Percentiles rank a stretch among this genome's conserved stretches.
Conservation (phyloP, 225 moss, liverwort and hornwort genomes). For the Neckera pumila region DNA sequence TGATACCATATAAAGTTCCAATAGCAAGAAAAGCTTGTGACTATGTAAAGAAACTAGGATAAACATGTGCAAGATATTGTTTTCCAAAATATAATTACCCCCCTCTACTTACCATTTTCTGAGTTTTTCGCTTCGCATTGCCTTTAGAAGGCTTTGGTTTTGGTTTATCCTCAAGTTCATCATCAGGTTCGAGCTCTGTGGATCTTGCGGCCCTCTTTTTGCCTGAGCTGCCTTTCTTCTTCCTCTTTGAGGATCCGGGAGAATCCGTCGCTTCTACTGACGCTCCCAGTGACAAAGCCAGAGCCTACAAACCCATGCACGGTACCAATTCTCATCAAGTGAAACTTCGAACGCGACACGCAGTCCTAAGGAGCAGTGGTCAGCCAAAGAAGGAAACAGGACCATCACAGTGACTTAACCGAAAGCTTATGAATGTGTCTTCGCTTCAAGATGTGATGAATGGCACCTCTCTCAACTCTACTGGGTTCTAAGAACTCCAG, state of each 20-base stretch:
- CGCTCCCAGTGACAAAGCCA: constrained; percentile 31
- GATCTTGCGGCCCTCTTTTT: constrained; percentile 5
- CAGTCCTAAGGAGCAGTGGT: background rate
- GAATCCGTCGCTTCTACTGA: background rate
- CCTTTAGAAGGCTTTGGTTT: background rate
- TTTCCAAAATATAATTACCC: background rate
- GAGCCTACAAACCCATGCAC: constrained; percentile 25
- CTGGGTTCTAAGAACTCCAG: background rate
- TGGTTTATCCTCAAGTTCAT: constrained; percentile 3
- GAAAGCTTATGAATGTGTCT: background rate
- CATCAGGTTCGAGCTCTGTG: background rate
- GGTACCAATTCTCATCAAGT: background rate
- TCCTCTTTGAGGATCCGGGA: constrained; percentile 11
- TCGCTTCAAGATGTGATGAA: background rate
- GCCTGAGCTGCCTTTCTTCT: constrained; percentile 1
- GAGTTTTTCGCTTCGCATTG: constrained; percentile 21
- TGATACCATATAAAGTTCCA: background rate
- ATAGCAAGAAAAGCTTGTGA: background rate
- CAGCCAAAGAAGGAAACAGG: background rate
- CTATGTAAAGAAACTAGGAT: background rate
- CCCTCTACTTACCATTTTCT: constrained; percentile 22
- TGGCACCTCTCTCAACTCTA: background rate
- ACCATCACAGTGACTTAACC: background rate
- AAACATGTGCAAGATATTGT: background rate
- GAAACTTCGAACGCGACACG: background rate